Evolutionary conservation across 164 flowering plant species (phyloP), one percentile per base, ranked within the genome.

Genomic region (Liquidambar formosana): DNA sequence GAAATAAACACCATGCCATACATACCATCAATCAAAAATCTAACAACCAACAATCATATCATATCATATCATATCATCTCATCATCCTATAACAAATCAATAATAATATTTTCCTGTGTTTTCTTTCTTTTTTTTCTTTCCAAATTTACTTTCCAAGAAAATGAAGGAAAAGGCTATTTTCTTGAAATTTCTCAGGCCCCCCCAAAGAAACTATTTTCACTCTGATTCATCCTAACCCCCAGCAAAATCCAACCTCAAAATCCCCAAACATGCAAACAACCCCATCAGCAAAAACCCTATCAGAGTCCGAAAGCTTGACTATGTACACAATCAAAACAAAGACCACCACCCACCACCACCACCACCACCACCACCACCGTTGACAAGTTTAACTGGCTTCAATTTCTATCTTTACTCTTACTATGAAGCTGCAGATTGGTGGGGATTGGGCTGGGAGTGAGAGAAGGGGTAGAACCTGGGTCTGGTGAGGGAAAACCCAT

Each of bases 401-500:
- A 57, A 15, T 5, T 6, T 1, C 28, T 11, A 41, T 28, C 16
- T 15, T n/a, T 4, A n/a, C 15, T 18, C 18, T 18, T 10, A 28
- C n/a, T 27, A 27, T 59, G 69, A 75, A 61, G 71, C 74, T 46
- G 66, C 61, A 51, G 77, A 45, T 15, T 61, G 67, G 38, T 57
- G 61, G 53, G 63, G 54, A 47, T 64, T 54, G 10, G 59, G 19
- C 12, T 15, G 21, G 19, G 43, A 18, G 19, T 59, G 63, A 27
- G 73, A 62, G 27, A 76, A 71, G 9, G 79, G 79, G 68, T 33
- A 64, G 25, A 71, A 76, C 46, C 67, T 71, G 25, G 79, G 72
- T 52, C 72, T 57, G 28, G 65, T n/a, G 16, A 67, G 14, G 5
- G 78, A 28, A 56, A 69, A 74, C 8, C 71, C 61, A 64, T 57